These are phyloP conservation scores for Lotmaria passim DNA, from an alignment of 208 protist genomes.

Conservation along the genomic window DNA sequence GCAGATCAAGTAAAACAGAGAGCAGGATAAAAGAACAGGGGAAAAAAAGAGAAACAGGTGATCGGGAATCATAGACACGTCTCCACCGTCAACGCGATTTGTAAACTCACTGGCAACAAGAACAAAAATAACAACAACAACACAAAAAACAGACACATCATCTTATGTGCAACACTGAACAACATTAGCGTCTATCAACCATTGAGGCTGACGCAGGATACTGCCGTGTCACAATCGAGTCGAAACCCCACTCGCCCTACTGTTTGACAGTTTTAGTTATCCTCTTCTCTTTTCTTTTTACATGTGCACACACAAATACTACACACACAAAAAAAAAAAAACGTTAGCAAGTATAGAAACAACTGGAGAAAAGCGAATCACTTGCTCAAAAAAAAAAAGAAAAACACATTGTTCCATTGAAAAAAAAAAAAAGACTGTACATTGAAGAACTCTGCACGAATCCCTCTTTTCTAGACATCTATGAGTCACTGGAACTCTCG, in stretches of 20 bases:
- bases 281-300: too few species aligned
- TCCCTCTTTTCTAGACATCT: too few species aligned
- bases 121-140: constrained; percentile 25
- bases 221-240: too few species aligned
- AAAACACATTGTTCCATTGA: background rate
- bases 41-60: background rate
- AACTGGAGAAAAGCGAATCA: background rate
- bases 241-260: too few species aligned
- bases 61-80: too few species aligned
- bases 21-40: constrained; percentile 10
- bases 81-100: too few species aligned
- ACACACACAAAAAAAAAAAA: background rate
- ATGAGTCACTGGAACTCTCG: background rate
- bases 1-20: background rate
- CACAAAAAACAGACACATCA: constrained; percentile 7
- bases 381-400: background rate
- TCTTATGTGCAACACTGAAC: too few species aligned
- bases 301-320: too few species aligned
- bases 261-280: too few species aligned
- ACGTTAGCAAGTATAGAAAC: background rate
- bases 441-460: too few species aligned
- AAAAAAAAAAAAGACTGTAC: background rate
- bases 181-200: too few species aligned
- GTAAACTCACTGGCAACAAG: background rate
- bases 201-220: too few species aligned